These are phyloP conservation scores for Paratinospora sagittata DNA, from an alignment of 164 flowering plant species.

Conservation along the genomic window DNA sequence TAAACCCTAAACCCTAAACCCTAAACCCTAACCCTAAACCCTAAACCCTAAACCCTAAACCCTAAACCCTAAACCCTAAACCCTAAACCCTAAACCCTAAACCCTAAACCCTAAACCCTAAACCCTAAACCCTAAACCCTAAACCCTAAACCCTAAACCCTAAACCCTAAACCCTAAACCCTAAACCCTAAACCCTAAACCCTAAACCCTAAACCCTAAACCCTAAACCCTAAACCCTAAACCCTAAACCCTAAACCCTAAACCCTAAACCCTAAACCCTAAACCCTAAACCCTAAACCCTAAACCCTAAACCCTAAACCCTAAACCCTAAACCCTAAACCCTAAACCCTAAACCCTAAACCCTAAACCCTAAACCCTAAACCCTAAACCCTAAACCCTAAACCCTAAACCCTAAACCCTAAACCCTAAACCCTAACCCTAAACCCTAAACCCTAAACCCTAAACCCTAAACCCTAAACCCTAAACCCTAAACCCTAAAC, in stretches of 20 bases:
- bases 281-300: conserved; percentile 6
- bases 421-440: neutral
- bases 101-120: no score
- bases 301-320: conserved; percentile 7
- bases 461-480: conserved; percentile 3
- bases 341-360: conserved; percentile 8
- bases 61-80: no score
- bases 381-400: neutral
- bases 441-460: conserved; percentile 5
- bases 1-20: no score
- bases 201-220: conserved; percentile 8
- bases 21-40: no score
- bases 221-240: conserved; percentile 9
- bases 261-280: conserved; percentile 3
- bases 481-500: conserved; percentile 1
- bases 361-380: conserved; percentile 10
- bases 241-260: conserved; percentile 5
- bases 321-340: conserved; percentile 3
- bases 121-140: no score
- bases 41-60: no score
- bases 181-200: no score
- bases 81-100: no score
- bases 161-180: no score
- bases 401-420: conserved; percentile 8
- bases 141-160: no score